A percentile compares a stretch with the other conserved stretches of the same genome.
Conservation (phyloP, 495 filamentous ascomycete species). For the Patellaria atrata region DNA sequence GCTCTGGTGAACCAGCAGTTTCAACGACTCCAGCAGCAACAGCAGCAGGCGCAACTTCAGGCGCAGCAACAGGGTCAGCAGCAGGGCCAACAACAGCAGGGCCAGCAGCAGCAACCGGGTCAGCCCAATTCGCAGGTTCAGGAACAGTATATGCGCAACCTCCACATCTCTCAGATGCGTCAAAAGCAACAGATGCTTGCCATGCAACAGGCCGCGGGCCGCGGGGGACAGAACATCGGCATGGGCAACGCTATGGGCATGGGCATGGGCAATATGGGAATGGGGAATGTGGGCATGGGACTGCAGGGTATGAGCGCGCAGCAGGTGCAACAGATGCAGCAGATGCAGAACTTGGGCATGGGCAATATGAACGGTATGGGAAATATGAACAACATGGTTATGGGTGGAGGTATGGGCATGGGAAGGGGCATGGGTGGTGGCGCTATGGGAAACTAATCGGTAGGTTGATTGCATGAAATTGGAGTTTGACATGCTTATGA, state of each 20-base stretch:
- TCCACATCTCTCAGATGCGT: too few species aligned
- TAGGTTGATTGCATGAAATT: too few species aligned
- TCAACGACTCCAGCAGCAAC: too few species aligned
- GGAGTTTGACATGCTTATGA: too few species aligned
- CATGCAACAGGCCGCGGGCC: conserved; percentile 4
- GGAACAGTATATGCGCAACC: conserved; percentile 4
- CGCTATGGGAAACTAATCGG: too few species aligned
- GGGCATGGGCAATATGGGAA: conserved; percentile 2
- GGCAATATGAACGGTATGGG: neutral
- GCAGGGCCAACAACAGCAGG: neutral
- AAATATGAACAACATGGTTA: too few species aligned
- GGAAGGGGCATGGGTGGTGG: too few species aligned
- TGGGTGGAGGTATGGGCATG: too few species aligned
- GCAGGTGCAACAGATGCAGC: neutral
- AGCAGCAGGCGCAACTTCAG: neutral
- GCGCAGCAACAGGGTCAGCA: conserved; percentile 8
- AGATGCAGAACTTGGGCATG: neutral
- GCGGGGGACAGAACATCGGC: conserved; percentile 6
- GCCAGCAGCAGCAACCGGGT: conserved; percentile 6
- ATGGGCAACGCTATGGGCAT: conserved; percentile 9
- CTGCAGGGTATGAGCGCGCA: neutral
- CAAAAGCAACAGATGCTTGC: conserved; percentile 9
- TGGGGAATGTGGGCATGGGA: conserved; percentile 1
- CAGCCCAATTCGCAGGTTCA: neutral
- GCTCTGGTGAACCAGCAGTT: too few species aligned